phyloP scores from a whole-genome alignment of 2,329 filamentous ascomycete genomes.

The Colletotrichum scovillei region DNA sequence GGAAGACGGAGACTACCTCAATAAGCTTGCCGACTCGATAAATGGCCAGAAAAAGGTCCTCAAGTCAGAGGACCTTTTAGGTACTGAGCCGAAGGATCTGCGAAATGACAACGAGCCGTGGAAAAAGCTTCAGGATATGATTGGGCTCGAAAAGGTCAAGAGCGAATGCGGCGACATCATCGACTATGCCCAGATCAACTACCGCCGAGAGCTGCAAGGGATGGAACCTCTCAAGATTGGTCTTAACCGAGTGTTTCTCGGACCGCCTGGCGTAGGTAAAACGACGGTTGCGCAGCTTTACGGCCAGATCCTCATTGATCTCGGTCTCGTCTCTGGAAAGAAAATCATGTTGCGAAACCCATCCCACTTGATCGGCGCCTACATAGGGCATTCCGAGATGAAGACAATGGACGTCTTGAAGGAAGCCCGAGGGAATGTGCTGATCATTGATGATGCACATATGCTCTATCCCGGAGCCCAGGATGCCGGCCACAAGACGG shows the following conservation, averaged over 20 bases:
- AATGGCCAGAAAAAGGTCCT: slow-evolving; percentile 43
- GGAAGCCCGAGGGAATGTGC: slow-evolving; percentile 59
- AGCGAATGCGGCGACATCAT: slow-evolving; percentile 60
- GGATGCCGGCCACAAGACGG: slow-evolving; percentile 36
- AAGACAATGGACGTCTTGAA: too few relatives aligned
- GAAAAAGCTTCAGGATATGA: slow-evolving; percentile 62
- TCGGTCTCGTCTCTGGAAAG: slow-evolving; percentile 65
- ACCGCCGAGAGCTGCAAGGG: slow-evolving; percentile 65
- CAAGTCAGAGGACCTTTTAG: slow-evolving; percentile 68
- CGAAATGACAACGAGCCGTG: slow-evolving; percentile 60
- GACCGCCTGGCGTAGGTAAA: slow-evolving; percentile 73
- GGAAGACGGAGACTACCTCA: too few relatives aligned
- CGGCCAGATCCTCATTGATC: slow-evolving; percentile 67
- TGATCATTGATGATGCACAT: slow-evolving; percentile 75
- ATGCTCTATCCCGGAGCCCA: slow-evolving; percentile 51
- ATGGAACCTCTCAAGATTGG: slow-evolving; percentile 59
- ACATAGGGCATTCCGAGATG: slow-evolving; percentile 65
- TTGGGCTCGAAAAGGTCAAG: slow-evolving; percentile 66
- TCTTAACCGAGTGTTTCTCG: slow-evolving; percentile 70
- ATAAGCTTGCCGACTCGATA: too few relatives aligned
- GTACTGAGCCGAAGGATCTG: slow-evolving; percentile 61
- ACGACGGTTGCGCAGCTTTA: slow-evolving; percentile 73
- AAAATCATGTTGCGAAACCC: slow-evolving; percentile 72
- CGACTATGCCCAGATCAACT: slow-evolving; percentile 64
- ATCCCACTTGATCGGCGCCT: slow-evolving; percentile 66